Evolutionary conservation across 371 early-diverging fungal species (phyloP).

Genomic region (Entomophthora muscae): DNA sequence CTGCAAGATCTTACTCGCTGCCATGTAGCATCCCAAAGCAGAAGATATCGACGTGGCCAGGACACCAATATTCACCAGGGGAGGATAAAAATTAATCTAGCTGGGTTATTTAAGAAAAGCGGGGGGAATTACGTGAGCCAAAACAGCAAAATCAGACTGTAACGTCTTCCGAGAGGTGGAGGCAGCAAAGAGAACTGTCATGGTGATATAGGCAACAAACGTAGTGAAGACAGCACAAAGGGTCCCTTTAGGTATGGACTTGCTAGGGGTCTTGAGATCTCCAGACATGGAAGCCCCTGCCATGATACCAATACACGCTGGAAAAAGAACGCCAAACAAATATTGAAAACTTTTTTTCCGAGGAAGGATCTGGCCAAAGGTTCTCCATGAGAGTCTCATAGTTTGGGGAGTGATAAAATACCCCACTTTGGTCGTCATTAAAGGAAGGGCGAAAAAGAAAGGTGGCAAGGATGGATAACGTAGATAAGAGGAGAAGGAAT

Average conservation of each 20-base stretch:
- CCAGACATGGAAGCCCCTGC: conserved; percentile 47
- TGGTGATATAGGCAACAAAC: conserved; percentile 23
- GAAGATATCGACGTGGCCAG: conserved; percentile 34
- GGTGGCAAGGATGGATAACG: conserved; percentile 25
- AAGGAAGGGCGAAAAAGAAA: conserved; percentile 27
- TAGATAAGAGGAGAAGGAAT: conserved; percentile 24
- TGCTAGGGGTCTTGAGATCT: conserved; percentile 33
- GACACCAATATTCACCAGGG: conserved; percentile 26
- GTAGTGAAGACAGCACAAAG: conserved; percentile 31
- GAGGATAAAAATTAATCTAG: conserved; percentile 16
- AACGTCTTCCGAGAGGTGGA: conserved; percentile 29
- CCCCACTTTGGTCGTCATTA: conserved; percentile 18
- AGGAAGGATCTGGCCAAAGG: conserved; percentile 28
- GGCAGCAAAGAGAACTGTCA: conserved; percentile 28
- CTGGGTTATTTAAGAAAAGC: conserved; percentile 4
- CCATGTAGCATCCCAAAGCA: conserved; percentile 29
- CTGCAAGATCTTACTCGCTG: conserved; percentile 35
- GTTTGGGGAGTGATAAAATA: conserved; percentile 30
- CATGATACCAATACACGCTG: conserved; percentile 42
- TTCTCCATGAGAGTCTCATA: conserved; percentile 28
- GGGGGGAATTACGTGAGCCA: conserved; percentile 25
- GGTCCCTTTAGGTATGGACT: conserved; percentile 41
- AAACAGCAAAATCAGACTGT: conserved; percentile 27
- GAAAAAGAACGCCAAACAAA: conserved; percentile 39
- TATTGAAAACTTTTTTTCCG: conserved; percentile 19